Evolutionary conservation across 2,329 filamentous ascomycete genomes (phyloP), one percentile per base, ranked within the genome.

Genomic region (Aspergillus sp.): DNA sequence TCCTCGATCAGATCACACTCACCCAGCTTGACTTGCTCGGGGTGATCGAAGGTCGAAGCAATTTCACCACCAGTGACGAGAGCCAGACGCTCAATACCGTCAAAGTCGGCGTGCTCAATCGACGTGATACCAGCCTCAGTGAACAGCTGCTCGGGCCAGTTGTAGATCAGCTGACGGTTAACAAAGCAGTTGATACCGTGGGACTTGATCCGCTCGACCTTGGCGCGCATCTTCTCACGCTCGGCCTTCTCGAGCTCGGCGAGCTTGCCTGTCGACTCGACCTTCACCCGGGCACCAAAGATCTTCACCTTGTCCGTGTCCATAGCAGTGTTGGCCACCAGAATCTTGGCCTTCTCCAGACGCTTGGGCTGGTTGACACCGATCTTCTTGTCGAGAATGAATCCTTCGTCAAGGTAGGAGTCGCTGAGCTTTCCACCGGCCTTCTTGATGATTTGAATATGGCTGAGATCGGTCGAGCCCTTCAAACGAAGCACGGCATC

Each of bases 291-390:
- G 13, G 93, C 93, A 54, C 93, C 93, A 62, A 98, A 98, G 63
- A 98, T 97, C 81, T 98, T 98, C 76, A 98, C 88, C 79, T 98
- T 98, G 75, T 98, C 93, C 32, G 93, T 98, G 72, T 98, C 93
- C 93, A 98, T 98, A 10, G 90, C 87, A 7, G 93, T 98, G 75
- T 98, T 98, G 55, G 93, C 93, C 19, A 98, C 88, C 48, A 98
- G 74, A 57, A 98, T 98, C 77, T 97, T 98, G 57, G 91, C 93
- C 69, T 98, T 97, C 71, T 97, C 91, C 63, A 98, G 77, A 50
- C 90, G 81, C 79, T 97, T 97, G 47, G 93, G 93, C 72, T 98
- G 93, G 77, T 97, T 97, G 49, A 97, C 91, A 58, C 93, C 93
- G 57, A 98, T 95, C 76, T 91, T 95, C 81, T 98, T 98, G 76